Evolutionary conservation across 2,329 filamentous ascomycete genomes (phyloP), one percentile per base, ranked within the genome.

Genomic region (Colletotrichum sp.): DNA sequence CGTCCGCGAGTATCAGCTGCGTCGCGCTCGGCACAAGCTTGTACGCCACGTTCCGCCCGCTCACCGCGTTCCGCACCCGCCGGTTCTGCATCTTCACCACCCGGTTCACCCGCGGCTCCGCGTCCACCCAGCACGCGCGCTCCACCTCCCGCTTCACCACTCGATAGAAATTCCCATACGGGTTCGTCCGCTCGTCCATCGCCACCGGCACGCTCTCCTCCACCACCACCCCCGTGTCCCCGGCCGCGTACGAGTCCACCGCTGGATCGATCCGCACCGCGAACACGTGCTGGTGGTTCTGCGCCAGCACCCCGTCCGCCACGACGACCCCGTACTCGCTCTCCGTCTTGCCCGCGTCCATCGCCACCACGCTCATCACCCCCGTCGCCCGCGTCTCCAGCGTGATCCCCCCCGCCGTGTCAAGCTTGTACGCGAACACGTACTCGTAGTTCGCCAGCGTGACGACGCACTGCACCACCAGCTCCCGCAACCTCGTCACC

Each of bases 391-490:
- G 88, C 1, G 90, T 90, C 81, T 95, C 92, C 57, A 93, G 85
- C 0, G 87, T 88, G 64, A 95, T 88, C 8, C 88, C 90, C 4
- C 90, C 93, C 2, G 91, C 89, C 65, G 92, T 91, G 78, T 93
- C 89, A 71, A 95, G 90, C 76, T 87, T 87, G 72, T 86, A 90
- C 64, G 85, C 84, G 60, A 90, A 87, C 4, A 89, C 84, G 75
- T 90, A 95, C 81, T 95, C 93, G 84, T 95, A 95, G 84, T 95
- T 95, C 39, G 90, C 90, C 1, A 94, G 87, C 0, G 93, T 95
- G 79, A 93, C 90, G 81, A 94, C 92, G 80, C 90, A 93, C 79
- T 95, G 93, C 4, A 95, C 83, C 0, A 95, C 91, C 2, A 95
- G 85, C 78, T 93, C 89, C 4, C 93, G 87, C 72, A 88, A 86